Evolutionary conservation across 2,329 filamentous ascomycete species (phyloP), one percentile per base, ranked within the genome.

Genomic region (Periconia digitata): DNA sequence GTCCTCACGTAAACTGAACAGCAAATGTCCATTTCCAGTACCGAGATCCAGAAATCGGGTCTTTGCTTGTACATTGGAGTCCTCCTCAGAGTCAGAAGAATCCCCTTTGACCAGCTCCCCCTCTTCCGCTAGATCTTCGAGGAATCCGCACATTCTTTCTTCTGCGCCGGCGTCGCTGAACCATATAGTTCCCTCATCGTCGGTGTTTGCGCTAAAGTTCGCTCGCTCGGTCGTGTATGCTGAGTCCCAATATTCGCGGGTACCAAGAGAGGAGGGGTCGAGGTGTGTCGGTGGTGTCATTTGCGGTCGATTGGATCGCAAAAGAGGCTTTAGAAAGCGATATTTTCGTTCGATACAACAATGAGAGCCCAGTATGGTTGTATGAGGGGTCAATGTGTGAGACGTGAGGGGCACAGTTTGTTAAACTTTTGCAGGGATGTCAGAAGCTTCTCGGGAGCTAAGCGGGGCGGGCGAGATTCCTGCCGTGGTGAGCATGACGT

Each of bases 81-180:
- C 42, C n/a, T 54, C 40, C 40, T 40, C 34, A 16, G 41, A 24
- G 17, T 51, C 41, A 6, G 42, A 24, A 7, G 39, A 35, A 21
- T 40, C 22, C 18, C 22, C 44, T 66, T 77, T 55, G 70, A 53
- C 66, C 54, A 83, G 67, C 22, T 77, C 73, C 1, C 71, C 71
- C 13, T 76, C 71, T 3, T 76, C 72, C 3, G 76, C 76, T 7
- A 95, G 80, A 6, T 60, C 52, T 13, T 72, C 69, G 6, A 79
- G 72, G 68, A 87, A 91, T 8, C 76, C 71, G 20, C 95, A 73
- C 50, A 95, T 84, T 65, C 92, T 92, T 53, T 85, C 79, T 65
- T 96, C 90, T 53, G 94, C 94, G 64, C 87, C 85, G 24, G 90
- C 89, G 74, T 97, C 94, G 69, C 91, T 87, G 80, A 99, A 99